phyloP scores from a whole-genome alignment of 2,329 filamentous ascomycete genomes.

The Ustilaginoidea virens region DNA sequence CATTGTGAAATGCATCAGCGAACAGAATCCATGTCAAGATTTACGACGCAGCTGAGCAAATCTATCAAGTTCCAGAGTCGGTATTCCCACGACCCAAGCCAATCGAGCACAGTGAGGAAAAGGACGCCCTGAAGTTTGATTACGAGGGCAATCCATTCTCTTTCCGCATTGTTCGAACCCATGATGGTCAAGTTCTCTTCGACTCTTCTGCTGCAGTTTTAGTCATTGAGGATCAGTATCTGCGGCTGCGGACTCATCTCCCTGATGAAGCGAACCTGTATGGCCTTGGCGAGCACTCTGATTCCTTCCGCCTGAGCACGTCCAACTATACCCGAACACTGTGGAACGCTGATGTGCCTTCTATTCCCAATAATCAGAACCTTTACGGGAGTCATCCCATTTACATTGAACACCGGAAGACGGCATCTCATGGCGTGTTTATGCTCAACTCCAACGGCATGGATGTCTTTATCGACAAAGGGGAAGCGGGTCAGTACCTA shows the following conservation, averaged over 20 bases:
- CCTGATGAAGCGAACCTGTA: slow-evolving; percentile 55
- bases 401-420: slow-evolving; percentile 56
- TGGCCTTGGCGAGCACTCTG: slow-evolving; percentile 60
- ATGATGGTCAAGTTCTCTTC: slow-evolving; percentile 35
- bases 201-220: slow-evolving; percentile 49
- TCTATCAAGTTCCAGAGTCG: slow-evolving; percentile 54
- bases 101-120: slow-evolving; percentile 1
- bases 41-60: slow-evolving; percentile 45
- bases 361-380: slow-evolving; percentile 44
- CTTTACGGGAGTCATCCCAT: slow-evolving; percentile 60
- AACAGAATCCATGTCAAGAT: slow-evolving; percentile 58
- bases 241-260: slow-evolving; percentile 51
- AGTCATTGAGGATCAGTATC: slow-evolving; percentile 60
- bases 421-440: slow-evolving; percentile 48
- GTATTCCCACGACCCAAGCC: slow-evolving; percentile 44
- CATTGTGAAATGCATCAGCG: background rate
- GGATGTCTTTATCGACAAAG: slow-evolving; percentile 60
- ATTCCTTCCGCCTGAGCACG: slow-evolving; percentile 48
- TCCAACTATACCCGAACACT: slow-evolving; percentile 54
- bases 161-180: slow-evolving; percentile 34
- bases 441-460: slow-evolving; percentile 69
- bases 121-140: slow-evolving; percentile 28
- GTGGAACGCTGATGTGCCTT: slow-evolving; percentile 52
- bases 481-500: slow-evolving; percentile 41
- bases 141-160: slow-evolving; percentile 37